Base-by-base conservation (phyloP, 441 rosid species). In the Eruca vesicaria region DNA sequence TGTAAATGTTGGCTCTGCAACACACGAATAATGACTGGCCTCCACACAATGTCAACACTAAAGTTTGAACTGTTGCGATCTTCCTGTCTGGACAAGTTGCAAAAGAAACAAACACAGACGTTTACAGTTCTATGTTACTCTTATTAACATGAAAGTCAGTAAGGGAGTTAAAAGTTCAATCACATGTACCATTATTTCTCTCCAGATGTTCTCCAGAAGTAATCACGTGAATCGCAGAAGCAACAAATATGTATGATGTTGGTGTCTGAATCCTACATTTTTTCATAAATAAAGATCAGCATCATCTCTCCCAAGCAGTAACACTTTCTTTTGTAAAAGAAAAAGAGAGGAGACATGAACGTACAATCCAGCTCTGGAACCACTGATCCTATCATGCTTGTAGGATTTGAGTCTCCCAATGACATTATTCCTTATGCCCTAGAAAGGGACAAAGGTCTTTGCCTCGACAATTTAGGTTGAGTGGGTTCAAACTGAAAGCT, bases 1-100 rank as follows among this genome's bases (percentile, higher is more conserved):
- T 18, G 86, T 83, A n/a, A 89, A 90, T 41, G 94, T 89, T 53
- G 91, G 94, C 78, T 89, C 94, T 33, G 94, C 94, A 67, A 89
- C 94, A 61, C 91, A 72, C 86, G 78, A 89, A 69, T 74, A 86
- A 77, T 38, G 90, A 91, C 72, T 89, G 91, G 23, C 91, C 77
- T 69, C 94, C 94, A 75, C 94, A 89, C 32, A 89, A 74, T 41
- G 94, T 87, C 4, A 91, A 89, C 18, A 87, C 89, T 80, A 89
- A 78, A 6, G 90, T 88, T 62, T 87, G 91, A 66, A 89, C 91
- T 0, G 91, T 89, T 0, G 88, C 85, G 15, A 89, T 82, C 83
- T 82, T 77, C 72, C 93, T 91, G 81, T 85, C 91, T 89, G 2
- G 7, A 6, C 67, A 70, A 76, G 66, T 69, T 55, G 66, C 59